phyloP scores from a whole-genome alignment of 83 land plant species.

The Thuja plicata region DNA sequence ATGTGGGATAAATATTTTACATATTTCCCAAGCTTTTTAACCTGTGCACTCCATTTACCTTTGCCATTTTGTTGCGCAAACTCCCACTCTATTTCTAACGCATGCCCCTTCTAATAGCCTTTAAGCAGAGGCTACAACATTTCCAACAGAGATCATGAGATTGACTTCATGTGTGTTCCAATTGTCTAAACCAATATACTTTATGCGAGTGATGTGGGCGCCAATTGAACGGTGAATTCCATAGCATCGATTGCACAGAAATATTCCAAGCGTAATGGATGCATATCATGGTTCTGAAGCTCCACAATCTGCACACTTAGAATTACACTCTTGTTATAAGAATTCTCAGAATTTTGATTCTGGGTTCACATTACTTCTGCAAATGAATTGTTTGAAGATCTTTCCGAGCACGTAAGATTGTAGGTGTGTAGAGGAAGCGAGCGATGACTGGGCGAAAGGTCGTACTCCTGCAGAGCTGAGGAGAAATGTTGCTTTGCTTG shows the following conservation, averaged over 20 bases:
- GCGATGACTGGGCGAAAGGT: too few relatives aligned
- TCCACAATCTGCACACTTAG: slow-evolving; percentile 32
- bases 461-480: too few relatives aligned
- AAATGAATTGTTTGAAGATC: background rate
- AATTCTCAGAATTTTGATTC: slow-evolving; percentile 14
- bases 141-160: slow-evolving; percentile 30
- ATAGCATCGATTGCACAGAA: slow-evolving; percentile 45
- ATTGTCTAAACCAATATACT: slow-evolving; percentile 31
- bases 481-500: too few relatives aligned
- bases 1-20: too few relatives aligned
- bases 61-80: too few relatives aligned
- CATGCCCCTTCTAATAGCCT: too few relatives aligned
- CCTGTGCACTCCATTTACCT: too few relatives aligned
- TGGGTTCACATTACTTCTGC: background rate
- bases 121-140: slow-evolving; percentile 30
- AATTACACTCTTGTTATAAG: slow-evolving; percentile 5
- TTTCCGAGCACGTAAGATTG: too few relatives aligned
- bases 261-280: slow-evolving; percentile 32
- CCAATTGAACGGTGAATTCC: slow-evolving; percentile 40
- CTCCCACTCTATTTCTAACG: too few relatives aligned
- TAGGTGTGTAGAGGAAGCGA: too few relatives aligned
- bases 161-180: slow-evolving; percentile 30
- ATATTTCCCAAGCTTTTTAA: too few relatives aligned
- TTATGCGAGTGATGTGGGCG: slow-evolving; percentile 39
- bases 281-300: slow-evolving; percentile 36